Evolutionary conservation across 495 filamentous ascomycete genomes (phyloP).

Genomic region (Tetracladium setigerum): DNA sequence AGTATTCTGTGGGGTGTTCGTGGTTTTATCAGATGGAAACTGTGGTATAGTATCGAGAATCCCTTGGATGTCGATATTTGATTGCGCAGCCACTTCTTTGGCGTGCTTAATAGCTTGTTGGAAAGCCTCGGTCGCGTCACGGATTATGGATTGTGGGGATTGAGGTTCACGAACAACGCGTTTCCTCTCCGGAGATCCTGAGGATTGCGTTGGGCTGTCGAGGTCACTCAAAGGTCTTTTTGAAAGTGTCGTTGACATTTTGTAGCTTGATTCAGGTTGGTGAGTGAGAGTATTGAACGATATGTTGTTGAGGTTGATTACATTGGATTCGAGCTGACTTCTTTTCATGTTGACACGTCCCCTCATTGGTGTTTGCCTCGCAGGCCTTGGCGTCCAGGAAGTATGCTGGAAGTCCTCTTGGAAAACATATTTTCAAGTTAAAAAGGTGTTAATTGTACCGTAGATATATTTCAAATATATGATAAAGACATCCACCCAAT

Average conservation of each 20-base stretch:
- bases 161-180: background rate
- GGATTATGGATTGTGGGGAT: background rate
- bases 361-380: background rate
- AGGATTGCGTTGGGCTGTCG: too few relatives aligned
- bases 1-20: too few relatives aligned
- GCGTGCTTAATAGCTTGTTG: background rate
- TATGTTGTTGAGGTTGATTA: background rate
- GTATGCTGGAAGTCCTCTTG: too few relatives aligned
- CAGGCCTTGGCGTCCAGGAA: too few relatives aligned
- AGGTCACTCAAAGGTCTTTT: background rate
- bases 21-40: too few relatives aligned
- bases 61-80: too few relatives aligned
- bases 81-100: background rate
- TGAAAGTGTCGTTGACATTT: background rate
- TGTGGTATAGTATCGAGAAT: too few relatives aligned
- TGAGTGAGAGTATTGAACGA: background rate
- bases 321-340: background rate
- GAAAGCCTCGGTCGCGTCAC: conserved; percentile 1
- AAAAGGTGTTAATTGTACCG: too few relatives aligned
- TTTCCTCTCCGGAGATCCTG: background rate
- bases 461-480: too few relatives aligned
- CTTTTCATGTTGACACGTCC: background rate
- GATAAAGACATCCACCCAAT: too few relatives aligned
- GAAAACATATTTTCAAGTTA: too few relatives aligned
- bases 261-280: background rate